A percentile compares a stretch with the other conserved stretches of the same genome.
Evolutionary conservation across 2,329 filamentous ascomycete species (phyloP).

Genomic region (Pyrenophora tritici-repentis): DNA sequence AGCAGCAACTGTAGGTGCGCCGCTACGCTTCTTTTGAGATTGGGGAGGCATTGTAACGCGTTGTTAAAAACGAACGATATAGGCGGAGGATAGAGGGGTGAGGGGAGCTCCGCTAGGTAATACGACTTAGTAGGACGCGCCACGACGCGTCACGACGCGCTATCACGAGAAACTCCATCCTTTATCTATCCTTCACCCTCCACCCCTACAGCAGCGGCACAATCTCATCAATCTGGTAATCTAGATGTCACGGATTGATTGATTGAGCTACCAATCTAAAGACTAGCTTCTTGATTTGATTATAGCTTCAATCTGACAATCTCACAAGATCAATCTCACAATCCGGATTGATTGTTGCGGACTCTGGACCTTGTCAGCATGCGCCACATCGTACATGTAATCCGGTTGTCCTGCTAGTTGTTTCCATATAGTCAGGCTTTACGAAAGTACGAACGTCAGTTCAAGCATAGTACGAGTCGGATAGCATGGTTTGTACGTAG

Average conservation of each 20-base stretch:
- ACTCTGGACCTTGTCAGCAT: neutral
- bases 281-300: neutral
- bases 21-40: conserved; percentile 2
- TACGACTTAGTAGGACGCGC: neutral
- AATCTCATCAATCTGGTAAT: conserved; percentile 2
- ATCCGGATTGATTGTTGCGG: conserved; percentile 1
- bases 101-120: neutral
- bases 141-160: neutral
- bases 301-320: conserved; percentile 2
- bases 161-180: conserved; percentile 1
- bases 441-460: too few relatives aligned
- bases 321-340: conserved; percentile 2
- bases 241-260: conserved; percentile 1
- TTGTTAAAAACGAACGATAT: neutral
- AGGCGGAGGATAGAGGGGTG: neutral
- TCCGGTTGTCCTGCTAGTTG: too few relatives aligned
- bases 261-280: conserved; percentile 2
- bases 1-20: neutral
- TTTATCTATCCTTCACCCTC: conserved; percentile 2
- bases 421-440: too few relatives aligned
- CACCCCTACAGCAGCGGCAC: neutral
- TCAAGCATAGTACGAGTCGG: too few relatives aligned
- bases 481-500: too few relatives aligned
- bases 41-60: neutral
- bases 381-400: too few relatives aligned